Conservation (phyloP, 78 protist species). For the Polysphondylium violaceum region DNA sequence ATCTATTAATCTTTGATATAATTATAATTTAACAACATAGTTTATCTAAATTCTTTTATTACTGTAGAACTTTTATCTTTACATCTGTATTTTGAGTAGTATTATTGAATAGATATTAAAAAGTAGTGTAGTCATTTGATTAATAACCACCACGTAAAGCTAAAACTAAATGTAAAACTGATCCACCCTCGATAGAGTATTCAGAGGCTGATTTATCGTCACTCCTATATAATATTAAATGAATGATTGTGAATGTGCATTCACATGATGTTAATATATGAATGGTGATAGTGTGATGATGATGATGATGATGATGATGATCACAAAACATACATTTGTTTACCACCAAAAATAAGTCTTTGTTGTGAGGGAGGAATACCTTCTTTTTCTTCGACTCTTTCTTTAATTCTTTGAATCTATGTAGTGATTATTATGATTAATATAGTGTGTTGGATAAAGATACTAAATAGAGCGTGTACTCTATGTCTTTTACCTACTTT, state of each 20-base stretch:
- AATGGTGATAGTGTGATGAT: neutral
- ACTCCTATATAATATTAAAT: constrained; percentile 72
- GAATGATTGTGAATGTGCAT: neutral
- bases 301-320: neutral
- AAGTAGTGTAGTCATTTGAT: neutral
- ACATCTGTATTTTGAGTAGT: neutral
- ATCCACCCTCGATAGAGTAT: constrained; percentile 89
- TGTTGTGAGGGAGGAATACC: constrained; percentile 95
- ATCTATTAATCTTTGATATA: too few species aligned
- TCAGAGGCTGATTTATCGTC: constrained; percentile 89
- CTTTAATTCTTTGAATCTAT: constrained; percentile 90
- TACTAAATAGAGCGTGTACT: neutral
- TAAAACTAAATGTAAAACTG: constrained; percentile 92
- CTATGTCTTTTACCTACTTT: constrained; percentile 39
- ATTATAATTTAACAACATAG: neutral
- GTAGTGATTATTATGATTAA: neutral
- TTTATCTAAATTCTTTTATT: neutral
- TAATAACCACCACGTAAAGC: constrained; percentile 87
- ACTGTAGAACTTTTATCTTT: neutral
- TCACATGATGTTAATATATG: neutral
- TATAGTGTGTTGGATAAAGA: neutral
- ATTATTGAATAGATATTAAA: neutral
- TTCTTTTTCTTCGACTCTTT: constrained; percentile 94
- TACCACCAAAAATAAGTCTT: constrained; percentile 91
- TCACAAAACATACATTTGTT: constrained; percentile 77